Evolutionary conservation across 2,329 filamentous ascomycete species (phyloP).

Genomic region (Aureobasidium sp.): DNA sequence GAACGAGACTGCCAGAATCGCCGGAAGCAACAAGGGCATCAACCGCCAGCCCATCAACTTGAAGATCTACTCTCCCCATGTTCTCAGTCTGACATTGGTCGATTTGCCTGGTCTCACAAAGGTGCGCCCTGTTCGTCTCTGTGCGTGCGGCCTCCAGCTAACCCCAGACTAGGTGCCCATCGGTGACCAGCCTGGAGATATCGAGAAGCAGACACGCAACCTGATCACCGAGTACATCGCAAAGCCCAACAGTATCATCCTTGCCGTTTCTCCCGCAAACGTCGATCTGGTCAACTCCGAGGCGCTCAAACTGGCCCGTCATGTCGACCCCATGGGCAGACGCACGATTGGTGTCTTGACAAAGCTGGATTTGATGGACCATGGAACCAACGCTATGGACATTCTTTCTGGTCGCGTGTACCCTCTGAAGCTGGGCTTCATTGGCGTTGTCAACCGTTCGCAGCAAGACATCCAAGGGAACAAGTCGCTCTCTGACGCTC

Average conservation of each 20-base stretch:
- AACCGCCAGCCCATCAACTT: slow-evolving; percentile 96
- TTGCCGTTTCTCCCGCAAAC: slow-evolving; percentile 94
- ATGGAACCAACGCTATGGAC: slow-evolving; percentile 94
- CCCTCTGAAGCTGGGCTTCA: slow-evolving; percentile 92
- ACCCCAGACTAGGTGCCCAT: slow-evolving; percentile 67
- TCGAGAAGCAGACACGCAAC: slow-evolving; percentile 96
- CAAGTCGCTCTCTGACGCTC: slow-evolving; percentile 87
- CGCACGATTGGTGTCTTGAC: slow-evolving; percentile 95
- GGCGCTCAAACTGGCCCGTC: slow-evolving; percentile 87
- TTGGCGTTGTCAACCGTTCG: slow-evolving; percentile 94
- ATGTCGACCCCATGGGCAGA: slow-evolving; percentile 91
- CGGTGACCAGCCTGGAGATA: slow-evolving; percentile 93
- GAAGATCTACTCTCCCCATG: slow-evolving; percentile 95
- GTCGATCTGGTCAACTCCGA: slow-evolving; percentile 98
- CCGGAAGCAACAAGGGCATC: slow-evolving; percentile 96
- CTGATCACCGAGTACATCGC: slow-evolving; percentile 97
- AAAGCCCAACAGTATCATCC: slow-evolving; percentile 96
- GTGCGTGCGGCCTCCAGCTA: background rate
- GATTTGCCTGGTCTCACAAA: slow-evolving; percentile 95
- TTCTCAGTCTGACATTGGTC: slow-evolving; percentile 91
- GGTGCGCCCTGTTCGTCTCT: slow-evolving; percentile 39
- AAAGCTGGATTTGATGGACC: slow-evolving; percentile 97
- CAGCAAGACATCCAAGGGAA: slow-evolving; percentile 96
- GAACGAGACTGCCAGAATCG: slow-evolving; percentile 89
- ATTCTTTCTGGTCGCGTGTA: slow-evolving; percentile 97